Evolutionary conservation across 2,329 filamentous ascomycete genomes (phyloP).

Genomic region (Fusarium lyarnte): DNA sequence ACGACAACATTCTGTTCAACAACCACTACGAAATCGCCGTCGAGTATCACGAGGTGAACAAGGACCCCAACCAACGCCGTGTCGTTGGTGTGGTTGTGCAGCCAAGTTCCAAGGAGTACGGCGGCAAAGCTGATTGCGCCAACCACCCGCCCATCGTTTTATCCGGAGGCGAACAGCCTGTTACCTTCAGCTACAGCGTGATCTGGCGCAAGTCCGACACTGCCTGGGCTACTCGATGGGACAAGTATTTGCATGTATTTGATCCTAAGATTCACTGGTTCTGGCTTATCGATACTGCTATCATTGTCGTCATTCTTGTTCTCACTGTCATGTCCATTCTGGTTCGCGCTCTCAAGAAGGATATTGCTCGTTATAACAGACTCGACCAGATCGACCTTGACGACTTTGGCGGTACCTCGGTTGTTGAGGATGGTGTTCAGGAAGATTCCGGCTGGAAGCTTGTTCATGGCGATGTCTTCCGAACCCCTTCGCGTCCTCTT

Average conservation of each 20-base stretch:
- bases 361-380: conserved; percentile 96
- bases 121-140: conserved; percentile 71
- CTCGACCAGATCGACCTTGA: conserved; percentile 91
- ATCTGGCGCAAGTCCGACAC: conserved; percentile 87
- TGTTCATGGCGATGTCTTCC: conserved; percentile 97
- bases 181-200: conserved; percentile 92
- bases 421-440: conserved; percentile 89
- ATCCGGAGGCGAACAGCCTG: conserved; percentile 65
- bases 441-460: conserved; percentile 99
- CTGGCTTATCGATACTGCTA: conserved; percentile 93
- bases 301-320: conserved; percentile 92
- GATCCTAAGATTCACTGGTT: conserved; percentile 99
- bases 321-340: conserved; percentile 94
- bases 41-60: conserved; percentile 86
- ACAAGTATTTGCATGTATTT: conserved; percentile 97
- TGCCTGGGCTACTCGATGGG: conserved; percentile 96
- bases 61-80: conserved; percentile 74
- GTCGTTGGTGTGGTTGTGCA: conserved; percentile 93
- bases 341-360: conserved; percentile 87
- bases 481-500: conserved; percentile 82
- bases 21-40: conserved; percentile 96
- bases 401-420: conserved; percentile 82
- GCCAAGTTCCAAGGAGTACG: conserved; percentile 75
- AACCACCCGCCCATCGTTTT: conserved; percentile 70
- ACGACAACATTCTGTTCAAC: conserved; percentile 73